Base-by-base conservation (phyloP, 1,284 basidiomycete species). In the Heterobasidion irregulare region DNA sequence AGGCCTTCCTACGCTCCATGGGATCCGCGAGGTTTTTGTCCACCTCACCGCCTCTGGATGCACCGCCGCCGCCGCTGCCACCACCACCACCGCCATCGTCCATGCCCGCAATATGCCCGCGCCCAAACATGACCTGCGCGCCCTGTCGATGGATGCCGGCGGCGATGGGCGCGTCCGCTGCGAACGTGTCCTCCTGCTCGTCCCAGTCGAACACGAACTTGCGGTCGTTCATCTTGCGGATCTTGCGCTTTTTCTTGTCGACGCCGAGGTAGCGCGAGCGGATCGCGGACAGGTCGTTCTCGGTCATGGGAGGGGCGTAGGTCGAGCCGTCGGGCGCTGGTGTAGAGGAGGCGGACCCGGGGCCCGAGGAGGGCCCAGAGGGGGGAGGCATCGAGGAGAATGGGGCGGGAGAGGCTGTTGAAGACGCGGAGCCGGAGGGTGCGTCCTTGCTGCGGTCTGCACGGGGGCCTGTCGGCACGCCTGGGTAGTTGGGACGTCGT, bases 171-270 rank as follows among this genome's bases (percentile, higher is more conserved):
- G 84, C 80, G 65, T 88, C 82, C 52, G 80, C 79, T 8, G 81
- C 75, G 48, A 86, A 85, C 13, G 94, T 97, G 68, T 98, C 94
- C 65, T 98, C 94, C 66, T 88, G 87, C 51, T 86, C 86, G 65
- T 94, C 94, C 95, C 96, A 98, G 68, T 98, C 96, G 66, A 99
- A 99, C n/a, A 95, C 88, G 68, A 98, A 94, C 70, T 96, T 96
- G 69, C 94, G 89, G 67, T 95, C 93, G 63, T 89, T 91, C 80
- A 91, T 91, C 72, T 94, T 96, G 55, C 93, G 84, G 63, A 94
- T 87, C 71, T 92, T 92, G 47, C 91, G 87, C 73, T 95, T 95
- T 79, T 94, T 94, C 71, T 86, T 89, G 70, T 90, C 89, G 16
- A 89, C 89, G 8, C 94, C 94, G 19, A 98, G 83, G 68, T 98